A percentile compares a stretch with the other conserved stretches of the same genome.
Evolutionary conservation across 2,329 filamentous ascomycete genomes (phyloP).

Genomic region (Xylariomycetidae sp.): DNA sequence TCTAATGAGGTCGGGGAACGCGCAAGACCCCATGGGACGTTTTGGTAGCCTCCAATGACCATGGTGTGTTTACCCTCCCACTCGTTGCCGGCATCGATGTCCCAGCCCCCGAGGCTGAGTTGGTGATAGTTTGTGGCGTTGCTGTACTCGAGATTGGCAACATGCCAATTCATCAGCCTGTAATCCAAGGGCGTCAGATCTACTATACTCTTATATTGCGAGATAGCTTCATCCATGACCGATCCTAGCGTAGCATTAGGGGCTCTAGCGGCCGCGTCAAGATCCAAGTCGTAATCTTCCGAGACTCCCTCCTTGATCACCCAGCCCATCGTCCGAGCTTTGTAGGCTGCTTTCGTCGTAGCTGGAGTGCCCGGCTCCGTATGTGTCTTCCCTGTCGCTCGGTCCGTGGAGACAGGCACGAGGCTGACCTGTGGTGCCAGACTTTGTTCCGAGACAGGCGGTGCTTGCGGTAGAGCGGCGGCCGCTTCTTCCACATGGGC

Average conservation of each 20-base stretch:
- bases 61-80: constrained; percentile 94
- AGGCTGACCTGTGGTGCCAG: constrained; percentile 50
- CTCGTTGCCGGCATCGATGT: constrained; percentile 96
- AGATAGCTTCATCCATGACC: constrained; percentile 88
- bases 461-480: constrained; percentile 54
- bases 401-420: constrained; percentile 61
- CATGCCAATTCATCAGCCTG: constrained; percentile 93
- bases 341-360: constrained; percentile 68
- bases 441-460: constrained; percentile 49
- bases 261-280: constrained; percentile 60
- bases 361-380: constrained; percentile 65
- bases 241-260: constrained; percentile 74
- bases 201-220: constrained; percentile 78
- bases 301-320: constrained; percentile 59
- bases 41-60: constrained; percentile 89
- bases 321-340: constrained; percentile 82
- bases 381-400: constrained; percentile 68
- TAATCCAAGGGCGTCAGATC: constrained; percentile 83
- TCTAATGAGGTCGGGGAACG: constrained; percentile 72
- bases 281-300: constrained; percentile 63
- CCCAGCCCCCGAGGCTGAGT: constrained; percentile 87
- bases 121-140: constrained; percentile 86
- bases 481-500: constrained; percentile 67
- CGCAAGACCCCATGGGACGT: constrained; percentile 82
- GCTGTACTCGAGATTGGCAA: constrained; percentile 96